Conservation (phyloP, 169 alveolate genomes). For the Plasmodium malariae region DNA sequence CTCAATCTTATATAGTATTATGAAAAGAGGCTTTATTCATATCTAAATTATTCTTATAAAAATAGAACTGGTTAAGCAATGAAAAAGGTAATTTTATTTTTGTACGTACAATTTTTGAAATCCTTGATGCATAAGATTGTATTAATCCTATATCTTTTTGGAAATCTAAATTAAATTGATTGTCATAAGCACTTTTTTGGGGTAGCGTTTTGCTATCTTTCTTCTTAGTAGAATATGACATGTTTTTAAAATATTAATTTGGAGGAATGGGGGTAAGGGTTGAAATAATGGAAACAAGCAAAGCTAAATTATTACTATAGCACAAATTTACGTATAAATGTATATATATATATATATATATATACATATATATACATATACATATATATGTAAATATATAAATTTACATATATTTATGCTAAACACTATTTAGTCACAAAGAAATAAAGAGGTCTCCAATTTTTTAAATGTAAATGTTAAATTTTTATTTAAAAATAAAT, state of each 20-base stretch:
- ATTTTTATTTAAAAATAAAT: neutral
- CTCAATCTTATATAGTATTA: too few species aligned
- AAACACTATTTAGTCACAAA: neutral
- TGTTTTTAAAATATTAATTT: slow-evolving; percentile 8
- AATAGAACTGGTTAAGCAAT: neutral
- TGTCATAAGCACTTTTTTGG: slow-evolving; percentile 8
- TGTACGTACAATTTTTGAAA: slow-evolving; percentile 47
- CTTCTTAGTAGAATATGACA: slow-evolving; percentile 68
- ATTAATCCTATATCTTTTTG: slow-evolving; percentile 58
- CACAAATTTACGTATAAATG: too few species aligned
- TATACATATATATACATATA: neutral
- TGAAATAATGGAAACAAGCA: too few species aligned
- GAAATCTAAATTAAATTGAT: slow-evolving; percentile 50
- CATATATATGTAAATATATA: slow-evolving; percentile 1
- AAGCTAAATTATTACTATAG: too few species aligned
- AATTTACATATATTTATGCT: neutral
- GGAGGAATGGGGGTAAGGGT: too few species aligned
- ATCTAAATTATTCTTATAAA: too few species aligned
- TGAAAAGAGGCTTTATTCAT: too few species aligned
- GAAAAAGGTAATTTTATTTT: neutral
- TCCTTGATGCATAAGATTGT: slow-evolving; percentile 40
- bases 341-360: neutral
- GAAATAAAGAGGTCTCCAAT: neutral
- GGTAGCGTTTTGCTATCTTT: slow-evolving; percentile 15
- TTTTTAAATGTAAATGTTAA: neutral